phyloP scores from a whole-genome alignment of 2,329 filamentous ascomycete species.

The Aspergillus brasiliensis region DNA sequence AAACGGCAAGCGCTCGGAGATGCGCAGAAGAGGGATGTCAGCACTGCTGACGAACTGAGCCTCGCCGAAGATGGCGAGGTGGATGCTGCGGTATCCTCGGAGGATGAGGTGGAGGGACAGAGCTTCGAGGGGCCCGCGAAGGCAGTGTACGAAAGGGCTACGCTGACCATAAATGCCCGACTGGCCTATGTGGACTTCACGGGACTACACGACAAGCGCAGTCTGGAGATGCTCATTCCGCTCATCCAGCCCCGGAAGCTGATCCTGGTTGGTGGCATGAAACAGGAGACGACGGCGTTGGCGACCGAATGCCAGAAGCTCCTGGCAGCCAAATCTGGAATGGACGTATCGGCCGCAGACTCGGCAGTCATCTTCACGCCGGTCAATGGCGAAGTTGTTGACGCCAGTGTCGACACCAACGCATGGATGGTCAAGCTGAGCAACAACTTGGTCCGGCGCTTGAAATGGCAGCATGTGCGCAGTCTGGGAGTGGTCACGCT shows the following conservation, averaged over 20 bases:
- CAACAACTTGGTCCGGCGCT: conserved; percentile 76
- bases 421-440: conserved; percentile 94
- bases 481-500: conserved; percentile 91
- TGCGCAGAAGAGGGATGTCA: conserved; percentile 37
- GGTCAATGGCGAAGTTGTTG: conserved; percentile 68
- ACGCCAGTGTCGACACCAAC: conserved; percentile 96
- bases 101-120: conserved; percentile 55
- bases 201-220: conserved; percentile 89
- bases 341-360: conserved; percentile 46
- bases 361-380: conserved; percentile 80
- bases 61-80: conserved; percentile 56
- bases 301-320: conserved; percentile 78
- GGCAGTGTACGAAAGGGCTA: conserved; percentile 65
- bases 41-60: conserved; percentile 54
- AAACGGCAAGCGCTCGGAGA: conserved; percentile 58
- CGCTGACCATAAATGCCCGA: conserved; percentile 68
- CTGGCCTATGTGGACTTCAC: conserved; percentile 90
- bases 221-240: conserved; percentile 90
- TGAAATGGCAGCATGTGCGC: conserved; percentile 93
- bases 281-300: conserved; percentile 74
- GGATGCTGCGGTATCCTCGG: conserved; percentile 58
- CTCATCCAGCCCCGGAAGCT: conserved; percentile 92
- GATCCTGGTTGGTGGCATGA: conserved; percentile 81
- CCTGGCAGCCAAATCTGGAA: conserved; percentile 48
- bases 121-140: conserved; percentile 71